Conservation (phyloP, 345 rosid species). For the Citropsis articulata region DNA sequence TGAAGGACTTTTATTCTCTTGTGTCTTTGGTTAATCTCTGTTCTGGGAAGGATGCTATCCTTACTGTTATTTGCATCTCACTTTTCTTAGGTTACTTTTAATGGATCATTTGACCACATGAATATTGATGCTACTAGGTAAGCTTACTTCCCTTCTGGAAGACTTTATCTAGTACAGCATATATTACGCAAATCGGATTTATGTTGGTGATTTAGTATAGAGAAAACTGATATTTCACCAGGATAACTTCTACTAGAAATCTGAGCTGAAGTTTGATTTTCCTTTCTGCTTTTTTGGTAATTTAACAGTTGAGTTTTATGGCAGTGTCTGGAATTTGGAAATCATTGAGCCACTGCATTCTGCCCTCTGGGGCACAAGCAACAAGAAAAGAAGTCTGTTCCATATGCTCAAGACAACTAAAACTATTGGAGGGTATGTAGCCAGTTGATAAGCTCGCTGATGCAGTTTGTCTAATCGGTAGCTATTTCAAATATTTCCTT, state of each 20-base stretch:
- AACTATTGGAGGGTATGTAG: conserved; percentile 82
- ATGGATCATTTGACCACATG: conserved; percentile 98
- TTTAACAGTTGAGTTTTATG: conserved; percentile 20
- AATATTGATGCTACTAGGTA: conserved; percentile 95
- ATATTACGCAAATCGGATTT: conserved; percentile 6
- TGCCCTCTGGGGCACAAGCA: conserved; percentile 78
- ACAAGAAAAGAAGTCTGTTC: conserved; percentile 90
- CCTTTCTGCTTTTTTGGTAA: background rate
- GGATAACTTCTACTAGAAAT: conserved; percentile 7
- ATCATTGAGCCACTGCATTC: conserved; percentile 84
- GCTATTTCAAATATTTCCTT: conserved; percentile 3
- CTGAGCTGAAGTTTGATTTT: background rate
- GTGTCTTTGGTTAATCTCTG: background rate
- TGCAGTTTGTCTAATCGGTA: conserved; percentile 10
- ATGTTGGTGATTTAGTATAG: background rate
- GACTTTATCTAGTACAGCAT: conserved; percentile 4
- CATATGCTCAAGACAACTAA: conserved; percentile 97
- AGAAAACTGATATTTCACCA: background rate
- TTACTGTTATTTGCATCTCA: conserved; percentile 2
- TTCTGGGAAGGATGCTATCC: conserved; percentile 12
- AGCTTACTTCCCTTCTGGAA: conserved; percentile 9
- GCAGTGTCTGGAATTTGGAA: conserved; percentile 93
- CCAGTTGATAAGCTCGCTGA: conserved; percentile 10
- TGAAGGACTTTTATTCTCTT: background rate
- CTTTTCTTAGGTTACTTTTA: conserved; percentile 71